Base-by-base conservation (phyloP, 148 eudicot genomes). In the Nepenthes gracilis region DNA sequence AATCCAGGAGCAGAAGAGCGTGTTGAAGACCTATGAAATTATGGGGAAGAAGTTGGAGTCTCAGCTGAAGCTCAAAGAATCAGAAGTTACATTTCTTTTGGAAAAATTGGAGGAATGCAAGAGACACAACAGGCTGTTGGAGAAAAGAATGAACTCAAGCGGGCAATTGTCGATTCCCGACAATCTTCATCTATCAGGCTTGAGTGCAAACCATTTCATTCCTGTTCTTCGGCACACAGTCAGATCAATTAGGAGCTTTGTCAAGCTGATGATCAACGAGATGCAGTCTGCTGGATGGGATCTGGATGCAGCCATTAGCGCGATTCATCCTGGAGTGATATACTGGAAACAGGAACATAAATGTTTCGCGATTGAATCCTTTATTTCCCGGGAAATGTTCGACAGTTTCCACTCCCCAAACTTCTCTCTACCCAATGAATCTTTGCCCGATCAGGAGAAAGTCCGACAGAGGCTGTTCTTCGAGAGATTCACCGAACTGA, bases 1-100 rank as follows among this genome's bases (percentile, higher is more conserved):
- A 65, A 58, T 89, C 56, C 78, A 84, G 72, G 99, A 89, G 73
- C 90, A 79, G 64, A 84, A 80, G 76, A 83, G 79, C 63, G 70
- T 86, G 36, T 40, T 74, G 12, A 83, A 73, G 57, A 89, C 85
- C 0, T 94, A 84, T 53, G 92, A 89, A 59, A 72, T 86, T 32
- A 78, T 71, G 62, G 78, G 72, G 37, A 86, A 76, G 70, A 94
- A 81, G 55, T 60, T 94, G 63, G 92, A 84, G 68, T 86, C 74
- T 57, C 82, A 94, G 58, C 36, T 70, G 14, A 81, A 85, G 79
- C 69, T 89, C 13, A 89, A 94, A 64, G 75, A 77, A 37, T 86
- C 99, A 0, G 99, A 86, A 66, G 78, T 94, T 40, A 85, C 79
- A 2, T 81, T 81, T 56, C 74, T 86, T 6, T 73, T 56, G 62